Evolutionary conservation across 257 asterid species (phyloP), one percentile per base, ranked within the genome.

Genomic region (Pogostemon cablin): DNA sequence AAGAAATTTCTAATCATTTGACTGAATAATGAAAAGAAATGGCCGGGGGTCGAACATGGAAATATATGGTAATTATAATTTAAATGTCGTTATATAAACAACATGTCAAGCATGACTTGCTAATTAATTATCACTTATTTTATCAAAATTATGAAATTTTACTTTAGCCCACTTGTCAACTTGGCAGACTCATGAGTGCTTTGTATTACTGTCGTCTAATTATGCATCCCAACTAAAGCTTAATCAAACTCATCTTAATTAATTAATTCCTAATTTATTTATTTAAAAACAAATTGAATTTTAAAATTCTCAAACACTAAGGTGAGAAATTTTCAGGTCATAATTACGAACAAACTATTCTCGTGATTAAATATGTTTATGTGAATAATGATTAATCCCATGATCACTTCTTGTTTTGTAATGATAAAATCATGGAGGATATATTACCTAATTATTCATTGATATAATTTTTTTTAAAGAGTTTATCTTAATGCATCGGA

Each of bases 141-240:
- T 52, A 62, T 34, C 10, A 46, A 6, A 65, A 5, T 41, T 43
- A 53, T n/a, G 37, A 38, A 72, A 54, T 53, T 62, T 12, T 20
- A 77, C 42, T 32, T 59, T 39, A 61, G 72, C 62, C 52, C 79
- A 73, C 79, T 68, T 78, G 79, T 57, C 79, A 72, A 78, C 58
- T 66, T 72, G 78, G 71, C 68, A 7, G 37, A 38, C 46, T 34
- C 56, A 72, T 65, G 38, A 60, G 68, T 67, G 60, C 32, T 25
- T 25, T 25, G 78, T 65, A 20, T 53, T 46, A 32, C 78, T 62
- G 72, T 72, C 65, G 72, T 72, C 65, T 78, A 78, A 72, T 72
- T 72, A 68, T 72, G 78, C 46, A 56, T 64, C 49, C 69, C 72
- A 61, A 46, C 67, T 54, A 62, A 8, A 12, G 5, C 55, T 44